Base-by-base conservation (phyloP, 2,329 filamentous ascomycete species). In the Rasamsonia emersonii region DNA sequence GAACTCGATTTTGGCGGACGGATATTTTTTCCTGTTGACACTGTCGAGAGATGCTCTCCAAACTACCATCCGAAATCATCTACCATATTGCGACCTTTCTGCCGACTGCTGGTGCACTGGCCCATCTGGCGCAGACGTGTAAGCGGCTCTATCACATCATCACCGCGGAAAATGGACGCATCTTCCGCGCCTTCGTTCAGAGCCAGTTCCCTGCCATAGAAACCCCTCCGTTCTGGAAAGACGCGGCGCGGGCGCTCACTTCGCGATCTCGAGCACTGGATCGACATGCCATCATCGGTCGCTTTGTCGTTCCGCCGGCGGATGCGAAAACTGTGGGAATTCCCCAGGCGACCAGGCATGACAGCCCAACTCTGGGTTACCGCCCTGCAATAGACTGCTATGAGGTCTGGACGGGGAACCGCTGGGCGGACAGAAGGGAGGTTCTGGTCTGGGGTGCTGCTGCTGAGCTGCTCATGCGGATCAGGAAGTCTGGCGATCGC, bases 371-470 rank as follows among this genome's bases (percentile, higher is more conserved):
- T 4, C 43, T 78, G 46, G 75, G 75, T 3, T 79, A 75, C 42
- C 67, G 67, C 15, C 75, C 76, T 11, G 62, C 64, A 24, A 64
- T 77, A 28, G 71, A 76, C 44, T 72, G 70, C 35, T 74, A 74
- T 42, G 71, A 76, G 42, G 53, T 59, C n/a, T 65, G 63, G 56
- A 61, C 56, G 24, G 61, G 60, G 3, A 52, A 53, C 2, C 54
- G 53, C 35, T 72, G 67, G 66, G 51, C 54, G 28, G 58, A 68
- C 28, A 60, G 70, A 41, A 66, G 62, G 43, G 74, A 79, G 45
- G 65, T 73, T 0, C 49, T 80, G 5, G 71, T 66, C 3, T 77
- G 73, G 66, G 74, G 74, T 32, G 75, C 75, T 9, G 76, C 71
- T 1, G 68, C 75, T 2, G 65, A 74, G 36, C 47, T 80, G 7